These are phyloP conservation scores for Rosa persica DNA, from an alignment of 306 rosid species.

Conservation along the genomic window DNA sequence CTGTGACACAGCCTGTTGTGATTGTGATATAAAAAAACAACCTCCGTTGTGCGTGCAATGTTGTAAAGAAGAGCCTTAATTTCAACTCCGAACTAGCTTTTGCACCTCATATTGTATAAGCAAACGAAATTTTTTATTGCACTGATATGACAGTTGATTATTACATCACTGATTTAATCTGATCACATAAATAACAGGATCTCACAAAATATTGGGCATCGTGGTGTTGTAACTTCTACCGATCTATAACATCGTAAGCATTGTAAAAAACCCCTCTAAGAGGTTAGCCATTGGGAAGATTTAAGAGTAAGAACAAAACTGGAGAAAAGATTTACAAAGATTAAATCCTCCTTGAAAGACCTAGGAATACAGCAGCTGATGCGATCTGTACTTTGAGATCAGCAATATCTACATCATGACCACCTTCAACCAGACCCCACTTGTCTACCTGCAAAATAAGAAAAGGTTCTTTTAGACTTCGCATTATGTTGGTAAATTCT, in stretches of 20 bases:
- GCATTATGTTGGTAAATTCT: not conserved
- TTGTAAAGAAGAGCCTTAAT: constrained; percentile 61
- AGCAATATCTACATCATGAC: constrained; percentile 93
- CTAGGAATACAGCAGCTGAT: constrained; percentile 73
- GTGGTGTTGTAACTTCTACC: constrained; percentile 24
- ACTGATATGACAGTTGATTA: constrained; percentile 12
- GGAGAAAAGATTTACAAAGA: not conserved
- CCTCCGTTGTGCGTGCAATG: constrained; percentile 86
- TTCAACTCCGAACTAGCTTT: not conserved
- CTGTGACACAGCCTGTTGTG: constrained; percentile 75
- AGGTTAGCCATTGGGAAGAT: constrained; percentile 27
- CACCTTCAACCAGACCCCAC: constrained; percentile 99
- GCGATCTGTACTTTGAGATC: constrained; percentile 82
- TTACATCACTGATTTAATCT: constrained; percentile 12
- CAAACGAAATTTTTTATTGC: not conserved
- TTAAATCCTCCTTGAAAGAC: constrained; percentile 62
- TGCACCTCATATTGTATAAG: constrained; percentile 15
- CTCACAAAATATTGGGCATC: constrained; percentile 11
- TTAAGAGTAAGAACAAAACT: not conserved
- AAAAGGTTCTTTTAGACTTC: not conserved
- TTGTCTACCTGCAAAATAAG: constrained; percentile 60
- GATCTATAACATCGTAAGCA: constrained; percentile 23
- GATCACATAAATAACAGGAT: constrained; percentile 26
- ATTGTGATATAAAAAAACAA: constrained; percentile 58
- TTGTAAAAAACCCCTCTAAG: constrained; percentile 6